Conservation (phyloP, 345 rosid species). For the Ceriops tagal region DNA sequence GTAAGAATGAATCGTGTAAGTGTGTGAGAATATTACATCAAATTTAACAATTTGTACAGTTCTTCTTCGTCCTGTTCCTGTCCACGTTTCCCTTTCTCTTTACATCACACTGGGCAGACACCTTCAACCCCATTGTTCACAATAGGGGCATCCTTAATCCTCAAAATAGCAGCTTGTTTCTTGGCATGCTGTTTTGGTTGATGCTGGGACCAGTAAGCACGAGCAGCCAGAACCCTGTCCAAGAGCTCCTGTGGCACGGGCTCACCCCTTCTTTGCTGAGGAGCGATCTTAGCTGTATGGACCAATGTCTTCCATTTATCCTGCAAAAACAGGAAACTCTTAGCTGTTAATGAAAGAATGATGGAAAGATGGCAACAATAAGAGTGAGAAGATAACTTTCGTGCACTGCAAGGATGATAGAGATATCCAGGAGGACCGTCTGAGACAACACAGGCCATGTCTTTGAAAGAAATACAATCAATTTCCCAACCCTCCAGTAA, state of each 20-base stretch:
- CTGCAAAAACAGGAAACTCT: constrained; percentile 36
- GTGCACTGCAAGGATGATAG: too few species aligned
- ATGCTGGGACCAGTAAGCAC: constrained; percentile 74
- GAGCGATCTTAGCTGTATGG: constrained; percentile 84
- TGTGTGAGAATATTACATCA: constrained; percentile 37
- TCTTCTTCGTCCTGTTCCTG: constrained; percentile 24
- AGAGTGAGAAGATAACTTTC: too few species aligned
- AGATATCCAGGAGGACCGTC: too few species aligned
- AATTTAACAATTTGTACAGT: constrained; percentile 43
- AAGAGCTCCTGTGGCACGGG: constrained; percentile 89
- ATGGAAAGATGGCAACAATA: too few species aligned
- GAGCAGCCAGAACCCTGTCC: constrained; percentile 89
- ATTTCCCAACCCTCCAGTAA: too few species aligned
- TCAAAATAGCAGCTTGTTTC: constrained; percentile 30
- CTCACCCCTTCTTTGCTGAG: constrained; percentile 94
- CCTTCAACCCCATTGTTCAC: constrained; percentile 25
- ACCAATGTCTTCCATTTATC: constrained; percentile 99
- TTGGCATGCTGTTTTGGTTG: constrained; percentile 69
- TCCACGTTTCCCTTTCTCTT: constrained; percentile 24
- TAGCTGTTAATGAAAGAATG: not conserved
- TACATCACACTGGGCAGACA: constrained; percentile 24
- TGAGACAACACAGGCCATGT: too few species aligned
- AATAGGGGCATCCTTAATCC: constrained; percentile 21
- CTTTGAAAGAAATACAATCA: too few species aligned
- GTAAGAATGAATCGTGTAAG: constrained; percentile 43